Evolutionary conservation across 352 stramenopile species (phyloP), one percentile per base, ranked within the genome.

Genomic region (Pseudoperonospora humuli): DNA sequence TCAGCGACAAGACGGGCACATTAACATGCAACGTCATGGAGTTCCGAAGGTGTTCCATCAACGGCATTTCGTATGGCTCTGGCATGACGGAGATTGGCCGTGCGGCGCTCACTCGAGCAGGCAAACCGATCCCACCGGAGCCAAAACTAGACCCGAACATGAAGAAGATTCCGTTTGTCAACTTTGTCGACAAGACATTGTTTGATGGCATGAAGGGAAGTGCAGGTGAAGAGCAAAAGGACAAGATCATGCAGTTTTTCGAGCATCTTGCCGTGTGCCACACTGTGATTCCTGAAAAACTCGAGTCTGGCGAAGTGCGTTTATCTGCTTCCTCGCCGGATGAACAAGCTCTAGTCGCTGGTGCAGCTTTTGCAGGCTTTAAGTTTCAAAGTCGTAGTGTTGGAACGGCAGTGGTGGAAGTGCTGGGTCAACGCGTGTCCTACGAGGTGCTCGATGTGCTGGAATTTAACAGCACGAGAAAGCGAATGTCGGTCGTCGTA

Each of bases 1-100:
- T 96, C 51, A 96, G 62, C 26, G 89, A 97, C 56, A 97, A 97
- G 62, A 97, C 89, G 0, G 90, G 90, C 29, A 97, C 90, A 13
- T 55, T 97, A 14, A 97, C 90, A 10, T 85, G 83, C 43, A 97
- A 97, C 57, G 68, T 95, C 7, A 97, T 97, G 90, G 76, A 96
- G 38, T 98, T 98, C 61, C 94, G 96, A 41, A 87, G 92, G 40
- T 97, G 86, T 54, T 96, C 84, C 19, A 94, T 97, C 21, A 91
- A 95, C 45, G 88, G 86, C 35, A 67, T 95, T 32, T 74, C 80
- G 14, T 97, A 97, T 64, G 93, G 93, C 9, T 89, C 82, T 0
- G 78, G 80, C 4, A 70, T 85, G 18, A 93, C 80, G 4, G 76
- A 91, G 52, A 93, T 93, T 35, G 81, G 75, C 15, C 63, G 72